Base-by-base conservation (phyloP, 805 yeast genomes). In the Yarrowia deformans region DNA sequence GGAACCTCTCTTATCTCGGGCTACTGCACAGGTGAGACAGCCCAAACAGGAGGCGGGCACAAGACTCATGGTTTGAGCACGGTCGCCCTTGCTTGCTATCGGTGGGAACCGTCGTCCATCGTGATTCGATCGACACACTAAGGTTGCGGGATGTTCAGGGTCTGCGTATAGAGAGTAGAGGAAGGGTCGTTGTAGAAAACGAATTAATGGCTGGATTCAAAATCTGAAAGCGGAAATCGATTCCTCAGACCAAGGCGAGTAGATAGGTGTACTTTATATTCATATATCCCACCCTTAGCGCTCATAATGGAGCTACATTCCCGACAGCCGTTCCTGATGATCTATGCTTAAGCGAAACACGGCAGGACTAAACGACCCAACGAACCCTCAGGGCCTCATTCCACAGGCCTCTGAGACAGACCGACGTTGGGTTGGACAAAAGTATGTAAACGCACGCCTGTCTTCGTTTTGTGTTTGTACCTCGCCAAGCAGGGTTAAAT, bases 11-110 rank as follows among this genome's bases (percentile, higher is more conserved):
- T n/a, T n/a, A 46, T 46, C 50, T 13, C 50, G 34, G 50, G 23
- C 29, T 45, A 45, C 48, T 42, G 45, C 45, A 42, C 45, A 19
- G 48, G 13, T 45, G 14, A 45, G 48, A 45, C 48, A 45, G 12
- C 19, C 13, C n/a, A 40, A 40, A 7, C 43, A 34, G 10, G 37
- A 16, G 43, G n/a, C n/a, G n/a, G 16, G n/a, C 16, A 14, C 8
- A 40, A 5, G 43, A 40, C 43, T 40, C 16, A 16, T 40, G 29
- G 29, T 23, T 23, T 4, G 29, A 23, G 4, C 29, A 4, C 29
- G n/a, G n/a, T 18, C 43, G 43, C 43, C 43, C 43, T 40, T 43
- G 48, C 48, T 18, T 43, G 48, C 48, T n/a, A 43, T 43, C 48
- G 43, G 43, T 40, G 43, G 29, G 29, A 23, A 4, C 4, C 29